phyloP scores from a whole-genome alignment of 2,329 filamentous ascomycete species.

The Hymenoscyphus occultus region DNA sequence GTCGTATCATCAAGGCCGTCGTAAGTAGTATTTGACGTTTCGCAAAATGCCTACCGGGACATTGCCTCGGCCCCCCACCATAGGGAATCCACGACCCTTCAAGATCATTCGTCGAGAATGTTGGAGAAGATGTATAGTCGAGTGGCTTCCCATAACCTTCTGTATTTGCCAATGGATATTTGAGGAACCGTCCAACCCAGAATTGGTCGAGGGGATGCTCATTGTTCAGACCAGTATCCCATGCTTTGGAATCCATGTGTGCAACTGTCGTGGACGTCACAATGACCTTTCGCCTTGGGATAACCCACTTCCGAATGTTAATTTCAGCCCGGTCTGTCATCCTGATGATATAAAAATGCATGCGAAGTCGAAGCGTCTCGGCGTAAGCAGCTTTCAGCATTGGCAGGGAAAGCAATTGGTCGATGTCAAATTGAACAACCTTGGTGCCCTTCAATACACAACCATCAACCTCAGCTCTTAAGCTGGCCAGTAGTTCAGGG shows the following conservation, averaged over 20 bases:
- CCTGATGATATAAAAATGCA: conserved; percentile 3
- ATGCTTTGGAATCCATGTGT: conserved; percentile 1
- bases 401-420: background rate
- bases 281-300: conserved; percentile 1
- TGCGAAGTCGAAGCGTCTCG: background rate
- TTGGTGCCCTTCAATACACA: background rate
- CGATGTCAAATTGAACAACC: background rate
- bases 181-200: conserved; percentile 4
- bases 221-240: background rate
- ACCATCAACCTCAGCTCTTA: background rate
- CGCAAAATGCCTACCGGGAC: background rate
- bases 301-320: background rate
- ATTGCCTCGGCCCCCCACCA: conserved; percentile 1
- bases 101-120: conserved; percentile 2
- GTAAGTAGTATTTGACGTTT: conserved; percentile 2
- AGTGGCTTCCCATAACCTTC: background rate
- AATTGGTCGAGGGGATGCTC: background rate
- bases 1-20: background rate
- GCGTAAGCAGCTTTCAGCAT: background rate
- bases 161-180: background rate
- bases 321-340: background rate
- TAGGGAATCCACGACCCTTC: conserved; percentile 5
- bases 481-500: background rate
- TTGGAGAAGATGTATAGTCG: background rate
- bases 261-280: conserved; percentile 4